Evolutionary conservation across 2,329 filamentous ascomycete species (phyloP).

Genomic region (Cercospora sesami): DNA sequence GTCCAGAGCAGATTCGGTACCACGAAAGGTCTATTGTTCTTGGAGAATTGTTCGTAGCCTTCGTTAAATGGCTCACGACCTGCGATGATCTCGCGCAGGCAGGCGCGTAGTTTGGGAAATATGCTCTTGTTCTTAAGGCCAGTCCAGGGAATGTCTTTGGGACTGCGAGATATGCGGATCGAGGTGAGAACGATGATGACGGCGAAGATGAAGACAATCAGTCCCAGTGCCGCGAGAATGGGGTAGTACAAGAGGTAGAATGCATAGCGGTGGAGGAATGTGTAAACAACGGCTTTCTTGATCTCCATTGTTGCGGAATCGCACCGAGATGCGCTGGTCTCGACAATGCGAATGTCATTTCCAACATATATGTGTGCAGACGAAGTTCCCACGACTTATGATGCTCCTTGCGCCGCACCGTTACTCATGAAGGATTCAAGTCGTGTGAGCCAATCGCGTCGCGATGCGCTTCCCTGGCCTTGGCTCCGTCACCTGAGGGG

Average conservation of each 20-base stretch:
- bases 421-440: not conserved
- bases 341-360: not conserved
- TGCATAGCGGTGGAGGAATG: not conserved
- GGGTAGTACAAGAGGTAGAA: conserved; percentile 8
- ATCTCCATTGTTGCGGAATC: not conserved
- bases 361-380: not conserved
- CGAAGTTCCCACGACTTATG: not conserved
- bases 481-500: not conserved
- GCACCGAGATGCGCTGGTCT: not conserved
- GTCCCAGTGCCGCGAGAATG: not conserved
- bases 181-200: not conserved
- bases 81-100: not conserved
- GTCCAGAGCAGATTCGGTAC: conserved; percentile 17
- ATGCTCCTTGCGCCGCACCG: not conserved
- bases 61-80: conserved; percentile 1
- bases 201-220: not conserved
- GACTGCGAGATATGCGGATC: not conserved
- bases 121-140: not conserved
- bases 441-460: not conserved
- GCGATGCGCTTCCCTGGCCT: not conserved
- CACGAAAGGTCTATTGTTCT: conserved; percentile 13
- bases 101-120: conserved; percentile 5
- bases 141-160: not conserved
- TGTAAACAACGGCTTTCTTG: not conserved
- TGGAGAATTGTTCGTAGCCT: conserved; percentile 12